phyloP scores from a whole-genome alignment of 169 alveolate species.

The Plasmodium chabaudi region DNA sequence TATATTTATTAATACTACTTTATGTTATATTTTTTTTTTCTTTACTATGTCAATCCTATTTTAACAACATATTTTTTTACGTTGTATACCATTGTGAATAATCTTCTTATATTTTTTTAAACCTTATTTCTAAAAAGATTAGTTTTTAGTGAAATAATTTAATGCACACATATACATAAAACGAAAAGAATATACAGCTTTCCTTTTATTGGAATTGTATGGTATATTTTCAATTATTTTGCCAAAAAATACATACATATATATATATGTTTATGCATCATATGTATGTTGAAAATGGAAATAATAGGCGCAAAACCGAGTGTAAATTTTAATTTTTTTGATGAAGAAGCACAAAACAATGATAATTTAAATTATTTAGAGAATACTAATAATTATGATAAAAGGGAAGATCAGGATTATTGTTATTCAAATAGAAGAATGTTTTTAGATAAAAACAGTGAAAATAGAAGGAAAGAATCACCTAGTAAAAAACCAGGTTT shows the following conservation, averaged over 20 bases:
- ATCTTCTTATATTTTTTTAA: neutral
- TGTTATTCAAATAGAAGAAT: constrained; percentile 29
- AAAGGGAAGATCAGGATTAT: constrained; percentile 17
- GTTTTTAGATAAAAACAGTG: constrained; percentile 76
- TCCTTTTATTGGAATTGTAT: neutral
- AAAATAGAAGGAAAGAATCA: constrained; percentile 77
- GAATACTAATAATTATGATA: constrained; percentile 11
- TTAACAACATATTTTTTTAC: neutral
- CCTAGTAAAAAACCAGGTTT: constrained; percentile 80
- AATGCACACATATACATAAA: neutral
- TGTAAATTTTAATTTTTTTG: constrained; percentile 39
- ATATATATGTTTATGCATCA: neutral
- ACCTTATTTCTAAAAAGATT: neutral
- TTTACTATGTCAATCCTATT: neutral
- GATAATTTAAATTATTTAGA: constrained; percentile 20
- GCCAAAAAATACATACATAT: constrained; percentile 5
- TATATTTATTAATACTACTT: no score
- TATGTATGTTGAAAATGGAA: constrained; percentile 27
- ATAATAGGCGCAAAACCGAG: constrained; percentile 53
- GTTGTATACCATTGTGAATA: no score
- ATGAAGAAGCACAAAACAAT: constrained; percentile 33
- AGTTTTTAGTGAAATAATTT: constrained; percentile 15
- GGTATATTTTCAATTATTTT: constrained; percentile 7
- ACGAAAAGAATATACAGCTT: neutral
- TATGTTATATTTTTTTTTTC: neutral